Conservation (phyloP, 2,329 filamentous ascomycete genomes). For the Corynespora cassiicola region DNA sequence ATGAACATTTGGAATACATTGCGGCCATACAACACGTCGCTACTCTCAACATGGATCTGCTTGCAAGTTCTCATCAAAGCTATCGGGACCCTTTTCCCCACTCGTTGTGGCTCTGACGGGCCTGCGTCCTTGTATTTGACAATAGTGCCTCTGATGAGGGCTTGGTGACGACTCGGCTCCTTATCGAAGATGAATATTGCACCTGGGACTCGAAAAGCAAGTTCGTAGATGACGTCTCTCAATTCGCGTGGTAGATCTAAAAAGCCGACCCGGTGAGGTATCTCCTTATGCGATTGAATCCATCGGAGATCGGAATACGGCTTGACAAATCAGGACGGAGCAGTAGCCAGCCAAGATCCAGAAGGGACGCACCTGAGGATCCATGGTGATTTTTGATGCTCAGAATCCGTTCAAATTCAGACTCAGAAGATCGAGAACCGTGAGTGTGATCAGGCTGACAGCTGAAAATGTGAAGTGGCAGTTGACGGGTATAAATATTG, state of each 20-base stretch:
- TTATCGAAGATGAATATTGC: conserved; percentile 35
- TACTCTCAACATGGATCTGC: conserved; percentile 50
- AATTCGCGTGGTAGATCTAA: conserved; percentile 41
- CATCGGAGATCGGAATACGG: too few relatives aligned
- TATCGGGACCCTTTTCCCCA: conserved; percentile 23
- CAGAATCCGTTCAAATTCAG: too few relatives aligned
- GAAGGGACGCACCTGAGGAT: too few relatives aligned
- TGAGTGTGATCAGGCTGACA: too few relatives aligned
- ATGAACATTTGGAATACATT: conserved; percentile 52
- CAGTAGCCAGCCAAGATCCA: too few relatives aligned
- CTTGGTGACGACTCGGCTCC: conserved; percentile 18
- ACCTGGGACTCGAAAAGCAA: conserved; percentile 28
- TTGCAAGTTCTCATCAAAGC: conserved; percentile 45
- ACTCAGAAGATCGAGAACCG: too few relatives aligned
- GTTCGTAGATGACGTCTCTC: conserved; percentile 31
- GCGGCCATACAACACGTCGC: conserved; percentile 53
- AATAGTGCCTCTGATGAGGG: conserved; percentile 23
- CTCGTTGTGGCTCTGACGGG: conserved; percentile 25
- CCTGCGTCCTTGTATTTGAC: conserved; percentile 31
- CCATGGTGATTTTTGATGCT: too few relatives aligned
- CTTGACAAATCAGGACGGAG: too few relatives aligned
- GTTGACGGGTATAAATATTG: too few relatives aligned
- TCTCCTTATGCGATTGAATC: conserved; percentile 26
- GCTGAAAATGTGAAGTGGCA: too few relatives aligned
- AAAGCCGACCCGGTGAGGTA: conserved; percentile 20